Evolutionary conservation across 805 yeast species (phyloP).

Genomic region (Sugiyamaella valdiviana): DNA sequence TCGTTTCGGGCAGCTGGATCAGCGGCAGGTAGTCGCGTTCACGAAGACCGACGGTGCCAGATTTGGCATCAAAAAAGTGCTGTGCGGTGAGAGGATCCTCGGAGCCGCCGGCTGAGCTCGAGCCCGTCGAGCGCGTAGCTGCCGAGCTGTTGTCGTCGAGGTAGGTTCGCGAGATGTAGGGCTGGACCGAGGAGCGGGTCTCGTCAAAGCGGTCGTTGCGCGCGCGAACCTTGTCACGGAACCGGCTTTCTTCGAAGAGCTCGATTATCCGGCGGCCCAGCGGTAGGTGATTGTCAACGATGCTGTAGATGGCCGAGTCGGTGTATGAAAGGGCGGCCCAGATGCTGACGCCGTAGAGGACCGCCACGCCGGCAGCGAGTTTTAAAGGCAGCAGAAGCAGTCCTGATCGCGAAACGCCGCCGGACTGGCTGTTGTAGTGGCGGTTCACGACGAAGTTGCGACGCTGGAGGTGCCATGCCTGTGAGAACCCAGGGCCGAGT

Average conservation of each 20-base stretch:
- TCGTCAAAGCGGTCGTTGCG: conserved; percentile 12
- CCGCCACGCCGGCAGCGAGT: not conserved
- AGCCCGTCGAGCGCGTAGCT: conserved; percentile 2
- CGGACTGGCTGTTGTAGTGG: not conserved
- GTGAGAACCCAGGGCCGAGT: not conserved
- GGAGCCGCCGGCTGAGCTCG: not conserved
- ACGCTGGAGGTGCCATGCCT: not conserved
- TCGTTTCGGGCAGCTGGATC: conserved; percentile 23
- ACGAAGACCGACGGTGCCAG: conserved; percentile 21
- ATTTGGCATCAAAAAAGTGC: conserved; percentile 22
- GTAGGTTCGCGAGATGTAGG: conserved; percentile 15
- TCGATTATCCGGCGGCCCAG: conserved; percentile 17
- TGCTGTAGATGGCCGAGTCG: conserved; percentile 3
- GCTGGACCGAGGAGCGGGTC: conserved; percentile 5
- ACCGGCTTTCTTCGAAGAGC: conserved; percentile 18
- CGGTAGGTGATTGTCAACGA: conserved; percentile 17
- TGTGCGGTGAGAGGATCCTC: conserved; percentile 21
- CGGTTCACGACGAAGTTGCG: not conserved
- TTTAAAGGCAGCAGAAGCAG: not conserved
- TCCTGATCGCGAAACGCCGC: not conserved
- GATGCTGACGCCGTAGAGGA: conserved; percentile 6
- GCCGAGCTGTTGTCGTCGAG: conserved; percentile 3
- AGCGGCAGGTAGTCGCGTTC: conserved; percentile 24
- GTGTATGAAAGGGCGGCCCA: conserved; percentile 3
- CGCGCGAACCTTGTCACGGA: conserved; percentile 6